A percentile compares a stretch with the other conserved stretches of the same genome.
phyloP scores from a whole-genome alignment of 192 early-diverging fungal genomes.

The Gigaspora rosea region DNA sequence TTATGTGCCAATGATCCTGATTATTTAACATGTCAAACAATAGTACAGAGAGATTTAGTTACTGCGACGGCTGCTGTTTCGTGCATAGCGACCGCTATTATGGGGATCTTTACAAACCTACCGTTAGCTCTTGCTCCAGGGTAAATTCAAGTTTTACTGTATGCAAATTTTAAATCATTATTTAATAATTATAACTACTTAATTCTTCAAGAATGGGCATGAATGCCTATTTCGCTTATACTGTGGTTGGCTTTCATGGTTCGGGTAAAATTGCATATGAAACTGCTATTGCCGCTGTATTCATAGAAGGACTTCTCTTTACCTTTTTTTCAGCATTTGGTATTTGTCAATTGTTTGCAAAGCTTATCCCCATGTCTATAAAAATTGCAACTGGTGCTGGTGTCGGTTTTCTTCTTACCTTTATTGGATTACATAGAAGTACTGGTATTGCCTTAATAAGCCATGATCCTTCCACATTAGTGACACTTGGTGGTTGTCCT shows the following conservation, averaged over 20 bases:
- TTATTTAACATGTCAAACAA: too few species aligned
- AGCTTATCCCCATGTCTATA: slow-evolving; percentile 68
- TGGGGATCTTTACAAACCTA: too few species aligned
- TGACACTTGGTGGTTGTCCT: slow-evolving; percentile 68
- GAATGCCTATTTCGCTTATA: slow-evolving; percentile 73
- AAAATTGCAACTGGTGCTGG: slow-evolving; percentile 76
- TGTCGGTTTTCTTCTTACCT: slow-evolving; percentile 77
- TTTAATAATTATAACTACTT: too few species aligned
- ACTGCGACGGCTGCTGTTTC: too few species aligned
- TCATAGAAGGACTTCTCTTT: slow-evolving; percentile 83
- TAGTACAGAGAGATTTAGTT: too few species aligned
- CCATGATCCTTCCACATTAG: slow-evolving; percentile 61
- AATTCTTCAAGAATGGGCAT: too few species aligned
- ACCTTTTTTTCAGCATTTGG: slow-evolving; percentile 74
- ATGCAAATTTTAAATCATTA: too few species aligned
- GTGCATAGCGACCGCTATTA: too few species aligned
- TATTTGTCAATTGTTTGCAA: slow-evolving; percentile 77
- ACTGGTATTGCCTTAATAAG: slow-evolving; percentile 80
- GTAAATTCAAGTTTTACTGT: too few species aligned
- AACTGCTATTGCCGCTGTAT: slow-evolving; percentile 77
- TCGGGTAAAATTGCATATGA: slow-evolving; percentile 69
- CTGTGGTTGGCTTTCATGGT: slow-evolving; percentile 81
- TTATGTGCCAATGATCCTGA: too few species aligned
- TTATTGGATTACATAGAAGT: slow-evolving; percentile 77
- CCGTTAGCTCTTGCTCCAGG: too few species aligned